Conservation (phyloP, 306 rosid species). For the Mimosa bimucronata region DNA sequence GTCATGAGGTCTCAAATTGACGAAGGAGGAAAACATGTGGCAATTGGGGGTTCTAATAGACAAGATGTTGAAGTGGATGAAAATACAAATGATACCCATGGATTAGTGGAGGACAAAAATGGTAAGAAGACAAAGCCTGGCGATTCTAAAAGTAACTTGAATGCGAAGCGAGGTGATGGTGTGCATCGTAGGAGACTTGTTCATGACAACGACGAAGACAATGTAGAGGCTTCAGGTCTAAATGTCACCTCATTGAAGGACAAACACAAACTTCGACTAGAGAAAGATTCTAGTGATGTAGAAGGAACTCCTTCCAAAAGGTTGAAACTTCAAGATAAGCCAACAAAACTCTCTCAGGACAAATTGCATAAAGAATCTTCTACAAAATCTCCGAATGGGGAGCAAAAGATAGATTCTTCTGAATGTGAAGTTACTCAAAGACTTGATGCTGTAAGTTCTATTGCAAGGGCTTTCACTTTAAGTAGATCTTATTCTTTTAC, state of each 20-base stretch:
- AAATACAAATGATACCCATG: conserved; percentile 32
- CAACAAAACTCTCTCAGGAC: conserved; percentile 32
- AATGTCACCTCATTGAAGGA: conserved; percentile 26
- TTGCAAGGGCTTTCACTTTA: conserved; percentile 39
- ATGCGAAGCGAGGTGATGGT: conserved; percentile 29
- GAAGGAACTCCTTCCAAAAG: conserved; percentile 54
- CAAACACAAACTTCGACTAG: conserved; percentile 27
- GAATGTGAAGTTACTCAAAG: conserved; percentile 53
- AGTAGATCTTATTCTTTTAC: conserved; percentile 39
- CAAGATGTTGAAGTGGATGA: conserved; percentile 33
- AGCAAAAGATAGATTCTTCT: conserved; percentile 37
- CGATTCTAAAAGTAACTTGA: conserved; percentile 35
- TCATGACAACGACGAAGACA: background rate
- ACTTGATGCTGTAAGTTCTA: conserved; percentile 65
- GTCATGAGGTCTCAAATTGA: conserved; percentile 37
- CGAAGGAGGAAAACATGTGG: conserved; percentile 31
- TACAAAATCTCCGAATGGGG: conserved; percentile 24
- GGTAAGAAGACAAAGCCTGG: conserved; percentile 53
- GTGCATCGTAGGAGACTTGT: conserved; percentile 32
- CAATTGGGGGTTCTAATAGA: conserved; percentile 31
- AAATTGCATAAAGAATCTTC: conserved; percentile 48
- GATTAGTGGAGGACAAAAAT: conserved; percentile 41
- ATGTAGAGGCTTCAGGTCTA: conserved; percentile 25
- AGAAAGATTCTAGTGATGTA: conserved; percentile 37
- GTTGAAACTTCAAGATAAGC: conserved; percentile 46